These are phyloP conservation scores for Akanthomyces dipterigenus DNA, from an alignment of 2,329 filamentous ascomycete genomes.

Conservation along the genomic window DNA sequence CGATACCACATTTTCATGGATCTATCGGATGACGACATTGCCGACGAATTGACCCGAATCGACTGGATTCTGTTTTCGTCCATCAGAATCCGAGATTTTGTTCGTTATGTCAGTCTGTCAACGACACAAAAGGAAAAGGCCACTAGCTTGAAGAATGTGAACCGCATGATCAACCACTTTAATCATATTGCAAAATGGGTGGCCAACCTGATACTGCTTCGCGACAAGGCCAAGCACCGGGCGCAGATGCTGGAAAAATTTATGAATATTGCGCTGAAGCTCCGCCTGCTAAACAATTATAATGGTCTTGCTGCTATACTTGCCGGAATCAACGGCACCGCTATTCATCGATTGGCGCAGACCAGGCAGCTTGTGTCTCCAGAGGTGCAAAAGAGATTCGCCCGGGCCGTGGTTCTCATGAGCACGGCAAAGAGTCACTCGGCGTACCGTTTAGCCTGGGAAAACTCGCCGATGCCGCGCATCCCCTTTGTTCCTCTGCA, in stretches of 20 bases:
- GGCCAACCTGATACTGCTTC: constrained; percentile 74
- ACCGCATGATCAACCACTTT: constrained; percentile 90
- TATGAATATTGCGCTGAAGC: constrained; percentile 79
- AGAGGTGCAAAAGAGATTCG: constrained; percentile 73
- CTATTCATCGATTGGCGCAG: constrained; percentile 74
- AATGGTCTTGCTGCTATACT: constrained; percentile 92
- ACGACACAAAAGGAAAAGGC: constrained; percentile 65
- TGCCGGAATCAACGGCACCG: constrained; percentile 82
- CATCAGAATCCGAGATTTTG: constrained; percentile 85
- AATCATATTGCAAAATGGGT: constrained; percentile 81
- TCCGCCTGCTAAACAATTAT: constrained; percentile 93
- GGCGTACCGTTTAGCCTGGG: constrained; percentile 94
- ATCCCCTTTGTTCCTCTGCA: constrained; percentile 93
- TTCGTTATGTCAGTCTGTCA: constrained; percentile 80
- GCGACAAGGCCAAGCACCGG: constrained; percentile 93
- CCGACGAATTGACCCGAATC: constrained; percentile 86
- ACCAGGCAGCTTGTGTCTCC: constrained; percentile 70
- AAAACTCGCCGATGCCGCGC: constrained; percentile 81
- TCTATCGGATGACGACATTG: constrained; percentile 75
- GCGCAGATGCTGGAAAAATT: constrained; percentile 91
- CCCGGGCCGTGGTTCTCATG: constrained; percentile 87
- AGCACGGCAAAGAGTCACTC: constrained; percentile 86
- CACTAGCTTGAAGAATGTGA: constrained; percentile 75
- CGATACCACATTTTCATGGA: constrained; percentile 91
- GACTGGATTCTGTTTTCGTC: constrained; percentile 98